These are phyloP conservation scores for Lodderomyces pseudojiufengensis DNA, from an alignment of 1,139 yeast genomes.

Conservation along the genomic window DNA sequence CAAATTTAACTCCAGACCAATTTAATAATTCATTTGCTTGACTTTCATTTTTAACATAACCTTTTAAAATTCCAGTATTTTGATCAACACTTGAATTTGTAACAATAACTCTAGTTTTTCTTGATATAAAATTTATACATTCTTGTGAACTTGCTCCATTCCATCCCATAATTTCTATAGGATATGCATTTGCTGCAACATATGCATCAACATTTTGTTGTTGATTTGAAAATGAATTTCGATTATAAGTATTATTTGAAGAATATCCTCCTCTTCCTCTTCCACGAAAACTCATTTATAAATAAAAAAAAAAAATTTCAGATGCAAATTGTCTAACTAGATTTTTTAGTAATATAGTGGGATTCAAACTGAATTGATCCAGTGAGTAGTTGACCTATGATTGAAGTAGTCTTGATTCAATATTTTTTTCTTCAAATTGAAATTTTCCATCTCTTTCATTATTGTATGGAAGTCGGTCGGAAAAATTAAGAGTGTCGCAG, in stretches of 20 bases:
- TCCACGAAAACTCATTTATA: conserved; percentile 36
- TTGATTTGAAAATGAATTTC: conserved; percentile 8
- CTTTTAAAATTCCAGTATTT: conserved; percentile 49
- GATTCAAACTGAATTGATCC: neutral
- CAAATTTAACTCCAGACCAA: conserved; percentile 78
- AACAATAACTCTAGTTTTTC: conserved; percentile 61
- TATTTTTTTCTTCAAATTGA: too few species aligned
- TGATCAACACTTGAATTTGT: conserved; percentile 43
- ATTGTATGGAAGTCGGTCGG: too few species aligned
- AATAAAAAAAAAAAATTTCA: neutral
- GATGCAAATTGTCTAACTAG: neutral
- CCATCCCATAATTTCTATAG: conserved; percentile 75
- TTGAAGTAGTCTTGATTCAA: too few species aligned
- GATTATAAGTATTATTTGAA: conserved; percentile 15
- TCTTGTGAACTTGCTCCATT: conserved; percentile 72
- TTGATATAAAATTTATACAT: conserved; percentile 60
- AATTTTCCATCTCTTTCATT: too few species aligned
- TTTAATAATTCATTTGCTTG: conserved; percentile 60
- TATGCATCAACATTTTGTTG: conserved; percentile 31
- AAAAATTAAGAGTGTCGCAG: too few species aligned
- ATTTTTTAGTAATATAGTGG: neutral
- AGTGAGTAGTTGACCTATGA: neutral
- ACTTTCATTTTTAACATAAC: conserved; percentile 48
- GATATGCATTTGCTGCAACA: conserved; percentile 34
- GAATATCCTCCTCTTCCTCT: conserved; percentile 40